phyloP scores from a whole-genome alignment of 2,329 filamentous ascomycete species.

The Akanthomyces dipterigenus region DNA sequence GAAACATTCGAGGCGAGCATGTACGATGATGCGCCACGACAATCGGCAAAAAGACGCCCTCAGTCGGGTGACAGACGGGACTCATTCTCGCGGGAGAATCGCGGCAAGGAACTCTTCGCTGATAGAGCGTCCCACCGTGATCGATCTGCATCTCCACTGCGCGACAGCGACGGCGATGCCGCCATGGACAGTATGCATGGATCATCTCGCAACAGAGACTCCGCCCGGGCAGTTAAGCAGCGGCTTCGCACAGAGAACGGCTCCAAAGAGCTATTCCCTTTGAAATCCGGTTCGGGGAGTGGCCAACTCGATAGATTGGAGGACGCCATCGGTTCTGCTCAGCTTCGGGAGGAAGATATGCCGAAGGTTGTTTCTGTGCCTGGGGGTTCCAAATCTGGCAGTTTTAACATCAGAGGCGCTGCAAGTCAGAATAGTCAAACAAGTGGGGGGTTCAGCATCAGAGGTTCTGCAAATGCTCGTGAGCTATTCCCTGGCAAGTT shows the following conservation, averaged over 20 bases:
- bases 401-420: slow-evolving; percentile 55
- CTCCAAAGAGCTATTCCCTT: slow-evolving; percentile 35
- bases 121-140: slow-evolving; percentile 29
- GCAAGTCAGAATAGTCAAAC: slow-evolving; percentile 39
- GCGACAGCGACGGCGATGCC: slow-evolving; percentile 36
- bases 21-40: slow-evolving; percentile 63
- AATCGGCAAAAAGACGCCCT: slow-evolving; percentile 21
- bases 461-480: slow-evolving; percentile 57
- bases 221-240: slow-evolving; percentile 28
- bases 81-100: slow-evolving; percentile 33
- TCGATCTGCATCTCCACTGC: slow-evolving; percentile 46
- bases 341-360: slow-evolving; percentile 30
- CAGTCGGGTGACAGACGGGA: slow-evolving; percentile 22
- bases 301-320: slow-evolving; percentile 33
- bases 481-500: slow-evolving; percentile 60
- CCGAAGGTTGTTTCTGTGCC: slow-evolving; percentile 54
- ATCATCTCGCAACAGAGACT: slow-evolving; percentile 27
- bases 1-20: slow-evolving; percentile 66
- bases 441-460: slow-evolving; percentile 55
- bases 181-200: slow-evolving; percentile 27
- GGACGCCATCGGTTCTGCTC: slow-evolving; percentile 31
- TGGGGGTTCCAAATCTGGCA: slow-evolving; percentile 31
- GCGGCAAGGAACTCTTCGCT: slow-evolving; percentile 59
- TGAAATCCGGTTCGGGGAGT: slow-evolving; percentile 21
- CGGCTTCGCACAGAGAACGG: slow-evolving; percentile 25